Conservation (phyloP, 108 stramenopile species). For the Stephanodiscus triporus region DNA sequence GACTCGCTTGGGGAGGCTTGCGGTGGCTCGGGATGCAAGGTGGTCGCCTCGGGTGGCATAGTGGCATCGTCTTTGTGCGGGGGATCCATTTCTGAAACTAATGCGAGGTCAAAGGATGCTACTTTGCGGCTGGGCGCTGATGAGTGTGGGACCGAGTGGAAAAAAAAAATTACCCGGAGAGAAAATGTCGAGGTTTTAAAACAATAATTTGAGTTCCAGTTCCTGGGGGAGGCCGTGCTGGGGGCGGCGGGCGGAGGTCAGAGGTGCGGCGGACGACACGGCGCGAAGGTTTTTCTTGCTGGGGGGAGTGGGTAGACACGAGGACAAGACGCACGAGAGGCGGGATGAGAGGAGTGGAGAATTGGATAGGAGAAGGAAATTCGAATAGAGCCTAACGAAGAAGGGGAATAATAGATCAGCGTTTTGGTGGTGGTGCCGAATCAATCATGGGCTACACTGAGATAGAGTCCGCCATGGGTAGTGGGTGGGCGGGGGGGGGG, state of each 20-base stretch:
- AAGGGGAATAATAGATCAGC: neutral
- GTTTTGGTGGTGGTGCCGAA: neutral
- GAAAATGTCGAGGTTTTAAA: neutral
- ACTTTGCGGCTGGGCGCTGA: too few relatives aligned
- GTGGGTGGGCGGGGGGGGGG: too few relatives aligned
- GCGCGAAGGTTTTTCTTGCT: neutral
- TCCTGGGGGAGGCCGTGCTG: too few relatives aligned
- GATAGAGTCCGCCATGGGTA: too few relatives aligned
- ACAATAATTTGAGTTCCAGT: too few relatives aligned
- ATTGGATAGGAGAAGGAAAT: neutral
- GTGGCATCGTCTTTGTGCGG: conserved; percentile 2
- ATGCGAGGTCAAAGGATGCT: neutral
- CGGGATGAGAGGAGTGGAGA: neutral
- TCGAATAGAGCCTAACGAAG: neutral
- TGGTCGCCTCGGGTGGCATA: neutral
- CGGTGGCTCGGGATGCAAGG: conserved; percentile 15
- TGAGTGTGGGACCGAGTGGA: too few relatives aligned
- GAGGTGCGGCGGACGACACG: neutral
- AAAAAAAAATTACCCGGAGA: neutral
- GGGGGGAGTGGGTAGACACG: neutral
- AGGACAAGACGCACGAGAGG: neutral
- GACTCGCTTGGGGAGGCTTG: conserved; percentile 8
- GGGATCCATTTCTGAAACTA: conserved; percentile 6
- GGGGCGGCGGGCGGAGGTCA: too few relatives aligned
- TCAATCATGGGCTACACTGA: too few relatives aligned